Base-by-base conservation (phyloP, 108 stramenopile genomes). In the Nannochloropsis oceanica region DNA sequence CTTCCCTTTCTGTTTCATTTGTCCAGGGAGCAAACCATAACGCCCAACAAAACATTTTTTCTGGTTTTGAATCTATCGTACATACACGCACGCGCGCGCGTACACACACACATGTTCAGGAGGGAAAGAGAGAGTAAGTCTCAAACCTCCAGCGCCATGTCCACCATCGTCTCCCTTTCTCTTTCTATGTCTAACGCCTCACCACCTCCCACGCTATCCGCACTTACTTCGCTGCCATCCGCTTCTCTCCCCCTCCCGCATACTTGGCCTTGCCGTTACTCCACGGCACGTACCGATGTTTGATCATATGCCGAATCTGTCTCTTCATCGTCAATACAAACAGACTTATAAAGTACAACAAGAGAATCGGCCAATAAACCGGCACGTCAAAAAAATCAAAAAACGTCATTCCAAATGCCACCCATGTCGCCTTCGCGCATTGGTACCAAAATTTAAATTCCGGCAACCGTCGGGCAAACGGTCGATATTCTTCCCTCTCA, bases 361-460 rank as follows among this genome's bases (percentile, higher is more conserved):
- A 86, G 80, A 99, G 85, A 83, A 99, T 98, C 73, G 99, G 99
- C 99, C 99, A 98, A 91, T 97, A 99, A n/a, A 99, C 99, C 13
- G 99, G 99, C 43, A 99, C 91, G 91, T 99, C 97, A 90, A 99
- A 99, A 14, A 99, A 83, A 42, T 90, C 85, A 90, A 98, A 97
- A 90, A 98, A 97, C 13, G 97, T 99, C 96, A 98, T 97, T 44
- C 92, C 14, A 44, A 99, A 89, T 25, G 93, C 91, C 13, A 92
- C 93, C n/a, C 85, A 25, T 14, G 92, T 91, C 22, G 96, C 99
- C 81, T 92, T 92, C 12, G 93, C 85, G 87, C 95, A 96, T 8
- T 94, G 93, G 90, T 95, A 82, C 99, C 99, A 99, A 89, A 99
- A 99, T 91, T 98, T 97, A 91, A 99, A 99, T 87, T 99, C 99